phyloP scores from a whole-genome alignment of 257 asterid species.

The Prunella vulgaris region DNA sequence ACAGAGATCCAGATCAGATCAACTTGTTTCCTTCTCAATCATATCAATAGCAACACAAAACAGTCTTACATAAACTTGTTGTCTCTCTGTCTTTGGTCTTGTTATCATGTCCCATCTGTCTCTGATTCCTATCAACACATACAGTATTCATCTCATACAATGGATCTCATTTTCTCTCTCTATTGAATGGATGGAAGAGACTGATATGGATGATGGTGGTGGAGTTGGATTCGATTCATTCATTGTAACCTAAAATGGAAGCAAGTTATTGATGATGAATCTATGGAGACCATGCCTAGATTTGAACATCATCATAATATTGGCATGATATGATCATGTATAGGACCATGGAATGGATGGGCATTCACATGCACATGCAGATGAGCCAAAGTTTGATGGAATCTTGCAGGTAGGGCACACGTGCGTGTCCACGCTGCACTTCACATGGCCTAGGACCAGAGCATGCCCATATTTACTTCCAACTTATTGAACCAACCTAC shows the following conservation, averaged over 20 bases:
- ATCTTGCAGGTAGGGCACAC: slow-evolving; percentile 7
- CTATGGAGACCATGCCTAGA: slow-evolving; percentile 10
- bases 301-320: neutral
- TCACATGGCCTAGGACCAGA: neutral
- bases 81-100: slow-evolving; percentile 42
- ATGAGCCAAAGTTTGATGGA: neutral
- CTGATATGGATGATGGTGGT: neutral
- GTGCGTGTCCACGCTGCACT: neutral
- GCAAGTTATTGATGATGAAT: neutral
- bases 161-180: neutral
- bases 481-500: neutral
- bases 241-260: neutral
- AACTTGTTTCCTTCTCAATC: slow-evolving; percentile 36
- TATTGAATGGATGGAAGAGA: neutral
- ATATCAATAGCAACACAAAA: slow-evolving; percentile 23
- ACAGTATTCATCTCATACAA: neutral
- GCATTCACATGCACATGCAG: neutral
- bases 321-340: neutral
- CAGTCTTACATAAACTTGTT: slow-evolving; percentile 14
- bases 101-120: slow-evolving; percentile 35
- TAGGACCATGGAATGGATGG: neutral
- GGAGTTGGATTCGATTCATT: neutral
- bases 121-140: slow-evolving; percentile 12
- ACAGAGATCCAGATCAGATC: slow-evolving; percentile 76
- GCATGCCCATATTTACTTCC: neutral